Percentiles rank a stretch among this genome's conserved stretches.
These are phyloP conservation scores for Rubia tinctorum DNA, from an alignment of 305 asterid genomes.

Conservation along the genomic window DNA sequence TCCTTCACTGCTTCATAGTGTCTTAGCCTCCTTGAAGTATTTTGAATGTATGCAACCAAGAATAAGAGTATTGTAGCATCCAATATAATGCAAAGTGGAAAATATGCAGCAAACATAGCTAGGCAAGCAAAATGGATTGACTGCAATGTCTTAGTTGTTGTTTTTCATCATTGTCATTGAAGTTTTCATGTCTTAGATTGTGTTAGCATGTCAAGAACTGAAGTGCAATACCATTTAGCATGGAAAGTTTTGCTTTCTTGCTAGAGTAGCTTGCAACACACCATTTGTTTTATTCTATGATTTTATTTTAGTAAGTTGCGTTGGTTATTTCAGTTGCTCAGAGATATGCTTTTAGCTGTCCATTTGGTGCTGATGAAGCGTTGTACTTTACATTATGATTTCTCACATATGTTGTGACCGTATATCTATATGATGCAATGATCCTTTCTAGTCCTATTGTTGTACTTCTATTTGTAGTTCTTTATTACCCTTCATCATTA, in stretches of 20 bases:
- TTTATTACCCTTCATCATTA: neutral
- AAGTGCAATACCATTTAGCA: neutral
- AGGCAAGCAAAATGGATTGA: neutral
- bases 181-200: neutral
- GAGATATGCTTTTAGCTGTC: constrained; percentile 25
- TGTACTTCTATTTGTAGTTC: neutral
- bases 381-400: neutral
- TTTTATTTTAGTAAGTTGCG: neutral
- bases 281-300: neutral
- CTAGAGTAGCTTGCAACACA: neutral
- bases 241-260: neutral
- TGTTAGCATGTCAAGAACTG: neutral
- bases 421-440: neutral
- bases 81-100: neutral
- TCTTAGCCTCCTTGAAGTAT: neutral
- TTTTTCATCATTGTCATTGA: neutral
- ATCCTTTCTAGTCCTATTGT: neutral
- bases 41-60: neutral
- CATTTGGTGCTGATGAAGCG: neutral
- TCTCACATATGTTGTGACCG: neutral
- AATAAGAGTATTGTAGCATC: neutral
- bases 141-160: neutral
- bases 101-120: neutral
- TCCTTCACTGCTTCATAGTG: neutral
- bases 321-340: constrained; percentile 36